A percentile compares a stretch with the other conserved stretches of the same genome.
These are phyloP conservation scores for Tulasnella sp. DNA, from an alignment of 768 basidiomycete genomes.

Conservation along the genomic window DNA sequence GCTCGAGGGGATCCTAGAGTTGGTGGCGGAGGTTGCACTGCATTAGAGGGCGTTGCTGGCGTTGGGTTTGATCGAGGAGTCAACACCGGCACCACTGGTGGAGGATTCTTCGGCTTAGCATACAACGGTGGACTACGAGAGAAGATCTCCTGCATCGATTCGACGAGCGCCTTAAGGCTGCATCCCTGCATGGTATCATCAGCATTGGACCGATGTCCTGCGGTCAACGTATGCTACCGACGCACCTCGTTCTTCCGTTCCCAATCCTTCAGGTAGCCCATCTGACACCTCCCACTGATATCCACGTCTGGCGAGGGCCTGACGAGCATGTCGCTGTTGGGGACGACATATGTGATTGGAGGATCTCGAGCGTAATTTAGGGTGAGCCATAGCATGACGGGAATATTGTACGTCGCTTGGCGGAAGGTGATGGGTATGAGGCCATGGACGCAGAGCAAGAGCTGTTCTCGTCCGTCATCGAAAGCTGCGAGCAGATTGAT, in stretches of 20 bases:
- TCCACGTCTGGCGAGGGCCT: constrained; percentile 66
- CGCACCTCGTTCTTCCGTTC: constrained; percentile 71
- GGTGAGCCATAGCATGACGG: constrained; percentile 79
- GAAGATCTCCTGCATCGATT: constrained; percentile 72
- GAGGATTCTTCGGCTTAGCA: constrained; percentile 49
- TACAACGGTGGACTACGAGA: constrained; percentile 82
- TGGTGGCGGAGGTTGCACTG: constrained; percentile 20
- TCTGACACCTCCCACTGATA: constrained; percentile 59
- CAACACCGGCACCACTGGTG: constrained; percentile 13
- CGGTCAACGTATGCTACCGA: constrained; percentile 17
- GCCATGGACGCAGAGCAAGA: constrained; percentile 84
- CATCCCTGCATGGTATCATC: constrained; percentile 45
- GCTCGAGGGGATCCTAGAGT: neutral
- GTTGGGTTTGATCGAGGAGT: constrained; percentile 17
- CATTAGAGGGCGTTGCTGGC: constrained; percentile 19
- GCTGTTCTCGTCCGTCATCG: constrained; percentile 87
- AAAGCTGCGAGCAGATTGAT: constrained; percentile 47
- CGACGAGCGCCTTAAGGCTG: constrained; percentile 56
- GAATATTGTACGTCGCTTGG: constrained; percentile 78
- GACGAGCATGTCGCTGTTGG: constrained; percentile 83
- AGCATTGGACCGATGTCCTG: neutral
- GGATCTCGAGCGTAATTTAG: constrained; percentile 71
- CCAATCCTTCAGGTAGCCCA: constrained; percentile 71
- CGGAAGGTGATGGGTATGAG: constrained; percentile 79
- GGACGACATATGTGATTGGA: constrained; percentile 84